Conservation (phyloP, 1,284 basidiomycete species). For the Cutaneotrichosporon mucoides region DNA sequence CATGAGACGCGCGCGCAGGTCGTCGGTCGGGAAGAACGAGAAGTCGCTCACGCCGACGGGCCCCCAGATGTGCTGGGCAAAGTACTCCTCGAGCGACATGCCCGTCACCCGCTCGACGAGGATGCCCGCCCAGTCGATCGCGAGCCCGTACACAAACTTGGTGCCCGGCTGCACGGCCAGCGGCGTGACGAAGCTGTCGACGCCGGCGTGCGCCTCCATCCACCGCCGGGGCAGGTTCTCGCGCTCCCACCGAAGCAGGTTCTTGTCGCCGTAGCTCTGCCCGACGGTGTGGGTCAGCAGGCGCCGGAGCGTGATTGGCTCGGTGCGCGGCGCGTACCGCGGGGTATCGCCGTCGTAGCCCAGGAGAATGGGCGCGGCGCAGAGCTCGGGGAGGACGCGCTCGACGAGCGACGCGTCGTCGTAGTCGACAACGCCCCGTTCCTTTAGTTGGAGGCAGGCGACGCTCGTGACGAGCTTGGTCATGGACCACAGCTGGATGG, state of each 20-base stretch:
- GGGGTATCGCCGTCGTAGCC: conserved; percentile 20
- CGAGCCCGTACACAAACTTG: conserved; percentile 27
- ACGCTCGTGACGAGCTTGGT: conserved; percentile 30
- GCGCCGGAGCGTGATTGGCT: conserved; percentile 34
- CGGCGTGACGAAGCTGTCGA: conserved; percentile 19
- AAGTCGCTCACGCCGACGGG: conserved; percentile 30
- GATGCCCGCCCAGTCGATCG: conserved; percentile 43
- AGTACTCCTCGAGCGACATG: conserved; percentile 33
- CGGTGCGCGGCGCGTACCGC: conserved; percentile 21
- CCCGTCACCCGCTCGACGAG: conserved; percentile 35
- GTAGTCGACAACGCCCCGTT: conserved; percentile 30
- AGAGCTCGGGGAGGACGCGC: conserved; percentile 33
- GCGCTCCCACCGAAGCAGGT: conserved; percentile 3
- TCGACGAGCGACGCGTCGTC: conserved; percentile 27
- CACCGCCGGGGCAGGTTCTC: background rate
- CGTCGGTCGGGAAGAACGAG: conserved; percentile 24
- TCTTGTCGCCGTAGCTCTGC: conserved; percentile 3
- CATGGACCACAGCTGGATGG: conserved; percentile 31
- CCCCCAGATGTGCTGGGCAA: conserved; percentile 35
- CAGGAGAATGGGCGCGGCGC: conserved; percentile 25
- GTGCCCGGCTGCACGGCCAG: conserved; percentile 37
- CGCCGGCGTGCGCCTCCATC: conserved; percentile 13
- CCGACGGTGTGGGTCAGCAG: conserved; percentile 35
- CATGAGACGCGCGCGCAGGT: conserved; percentile 4
- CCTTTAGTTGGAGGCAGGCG: conserved; percentile 28